A percentile compares a stretch with the other conserved stretches of the same genome.
Evolutionary conservation across 768 basidiomycete genomes (phyloP).

Genomic region (Termitomyces sp.): DNA sequence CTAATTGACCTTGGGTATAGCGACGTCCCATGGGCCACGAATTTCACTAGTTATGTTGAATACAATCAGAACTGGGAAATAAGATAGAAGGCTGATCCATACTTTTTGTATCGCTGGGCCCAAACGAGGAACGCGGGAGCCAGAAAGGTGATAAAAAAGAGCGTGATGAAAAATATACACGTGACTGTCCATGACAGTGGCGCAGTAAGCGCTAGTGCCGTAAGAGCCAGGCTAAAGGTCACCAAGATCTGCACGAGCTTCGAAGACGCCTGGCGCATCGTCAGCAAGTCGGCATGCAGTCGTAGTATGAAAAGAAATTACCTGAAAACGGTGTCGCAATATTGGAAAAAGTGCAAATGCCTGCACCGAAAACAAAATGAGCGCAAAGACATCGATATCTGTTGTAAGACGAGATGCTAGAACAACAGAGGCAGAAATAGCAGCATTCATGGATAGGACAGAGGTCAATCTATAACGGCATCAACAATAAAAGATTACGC

Average conservation of each 20-base stretch:
- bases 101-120: constrained; percentile 90
- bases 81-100: constrained; percentile 25
- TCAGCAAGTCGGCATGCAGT: constrained; percentile 1
- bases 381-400: constrained; percentile 84
- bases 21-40: constrained; percentile 88
- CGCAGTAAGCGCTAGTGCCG: constrained; percentile 49
- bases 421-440: constrained; percentile 89
- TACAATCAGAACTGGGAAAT: not conserved
- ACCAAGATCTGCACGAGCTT: constrained; percentile 42
- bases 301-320: constrained; percentile 25
- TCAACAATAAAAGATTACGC: constrained; percentile 16
- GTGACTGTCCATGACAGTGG: constrained; percentile 55
- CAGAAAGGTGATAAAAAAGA: constrained; percentile 61
- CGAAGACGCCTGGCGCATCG: constrained; percentile 41
- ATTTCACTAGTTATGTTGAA: constrained; percentile 57
- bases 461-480: constrained; percentile 59
- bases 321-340: constrained; percentile 71
- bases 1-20: constrained; percentile 62
- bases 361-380: constrained; percentile 81
- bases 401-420: constrained; percentile 85
- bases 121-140: constrained; percentile 76
- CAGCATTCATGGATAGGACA: constrained; percentile 86
- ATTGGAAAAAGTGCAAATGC: constrained; percentile 83
- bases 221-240: constrained; percentile 49
- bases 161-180: constrained; percentile 45